Base-by-base conservation (phyloP, 208 protist genomes). In the Angomonas ambiguus region DNA sequence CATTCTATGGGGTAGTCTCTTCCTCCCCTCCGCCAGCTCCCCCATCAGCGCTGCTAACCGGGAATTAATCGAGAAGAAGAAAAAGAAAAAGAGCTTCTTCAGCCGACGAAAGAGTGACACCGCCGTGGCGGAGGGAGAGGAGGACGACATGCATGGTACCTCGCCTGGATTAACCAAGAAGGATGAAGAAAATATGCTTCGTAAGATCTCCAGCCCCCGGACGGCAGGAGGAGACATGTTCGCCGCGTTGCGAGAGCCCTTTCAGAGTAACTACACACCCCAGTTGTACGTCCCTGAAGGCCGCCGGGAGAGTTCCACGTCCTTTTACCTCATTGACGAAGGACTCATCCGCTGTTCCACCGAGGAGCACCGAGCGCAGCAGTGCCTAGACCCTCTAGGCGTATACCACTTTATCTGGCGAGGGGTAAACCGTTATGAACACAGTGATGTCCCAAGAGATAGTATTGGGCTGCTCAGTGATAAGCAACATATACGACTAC, bases 361-460 rank as follows among this genome's bases (percentile, higher is more conserved):
- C 2, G 20, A 67, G 27, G 35, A 62, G 41, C 69, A 76, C 51
- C 74, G 78, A 22, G 33, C 33, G 22, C 20, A 34, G 68, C 71
- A 77, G 51, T 13, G 24, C 33, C 28, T 76, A 32, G 79, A 78
- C 35, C 71, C 71, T 8, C 69, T 69, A 28, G 79, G 79, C 48
- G 69, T 51, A 60, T 84, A 70, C 49, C 70, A 80, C 55, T 74
- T 84, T 16, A 28, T 80, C 0, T 78, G 71, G 74, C 68, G 65
- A 16, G 64, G 51, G 4, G 53, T 53, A 5, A 62, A 64, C 16
- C 51, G 53, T 53, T 80, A 84, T 62, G 28, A 49, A 25, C 74
- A 28, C 71, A 69, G 66, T 18, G 71, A 71, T 22, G 57, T 67
- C 42, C 64, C 74, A 10, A n/a, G 51, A 25, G 42, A 51, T 1